phyloP scores from a whole-genome alignment of 2,329 filamentous ascomycete species.

The Rhexocercosporidium sp. region DNA sequence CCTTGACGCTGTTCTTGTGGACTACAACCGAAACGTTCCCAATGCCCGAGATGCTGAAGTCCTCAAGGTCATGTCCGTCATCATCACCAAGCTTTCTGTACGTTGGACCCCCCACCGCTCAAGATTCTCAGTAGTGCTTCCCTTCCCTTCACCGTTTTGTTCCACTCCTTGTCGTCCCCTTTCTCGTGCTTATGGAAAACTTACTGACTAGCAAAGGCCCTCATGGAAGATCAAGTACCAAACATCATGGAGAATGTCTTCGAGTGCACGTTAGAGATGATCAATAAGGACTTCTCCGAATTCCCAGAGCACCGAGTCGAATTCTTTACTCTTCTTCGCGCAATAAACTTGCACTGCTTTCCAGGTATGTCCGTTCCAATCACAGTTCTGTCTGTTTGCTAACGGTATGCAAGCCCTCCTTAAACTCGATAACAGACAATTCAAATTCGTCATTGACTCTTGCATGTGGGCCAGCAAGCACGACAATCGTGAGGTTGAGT shows the following conservation, averaged over 20 bases:
- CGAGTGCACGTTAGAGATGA: slow-evolving; percentile 98
- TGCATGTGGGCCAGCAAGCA: slow-evolving; percentile 99
- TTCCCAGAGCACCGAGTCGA: slow-evolving; percentile 99
- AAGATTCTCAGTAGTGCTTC: slow-evolving; percentile 52
- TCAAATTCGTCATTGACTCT: slow-evolving; percentile 99
- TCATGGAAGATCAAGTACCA: slow-evolving; percentile 99
- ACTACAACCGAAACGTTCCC: slow-evolving; percentile 96
- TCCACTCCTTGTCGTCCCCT: not conserved
- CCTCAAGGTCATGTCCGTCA: slow-evolving; percentile 94
- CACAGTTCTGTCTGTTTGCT: slow-evolving; percentile 5
- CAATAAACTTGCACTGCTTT: slow-evolving; percentile 98
- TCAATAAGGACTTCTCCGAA: slow-evolving; percentile 99
- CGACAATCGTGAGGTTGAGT: slow-evolving; percentile 97
- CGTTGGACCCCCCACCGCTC: slow-evolving; percentile 59
- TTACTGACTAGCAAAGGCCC: slow-evolving; percentile 59
- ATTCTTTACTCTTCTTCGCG: slow-evolving; percentile 95
- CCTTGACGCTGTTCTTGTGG: slow-evolving; percentile 88
- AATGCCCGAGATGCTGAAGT: slow-evolving; percentile 97
- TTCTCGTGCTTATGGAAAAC: not conserved
- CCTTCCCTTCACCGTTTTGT: slow-evolving; percentile 34
- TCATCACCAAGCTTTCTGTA: slow-evolving; percentile 96
- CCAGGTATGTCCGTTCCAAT: slow-evolving; percentile 56
- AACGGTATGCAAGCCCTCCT: slow-evolving; percentile 65
- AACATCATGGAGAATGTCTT: slow-evolving; percentile 99
- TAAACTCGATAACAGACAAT: slow-evolving; percentile 93